Conservation (phyloP, 2,329 filamentous ascomycete genomes). For the Fusarium goolgardi region DNA sequence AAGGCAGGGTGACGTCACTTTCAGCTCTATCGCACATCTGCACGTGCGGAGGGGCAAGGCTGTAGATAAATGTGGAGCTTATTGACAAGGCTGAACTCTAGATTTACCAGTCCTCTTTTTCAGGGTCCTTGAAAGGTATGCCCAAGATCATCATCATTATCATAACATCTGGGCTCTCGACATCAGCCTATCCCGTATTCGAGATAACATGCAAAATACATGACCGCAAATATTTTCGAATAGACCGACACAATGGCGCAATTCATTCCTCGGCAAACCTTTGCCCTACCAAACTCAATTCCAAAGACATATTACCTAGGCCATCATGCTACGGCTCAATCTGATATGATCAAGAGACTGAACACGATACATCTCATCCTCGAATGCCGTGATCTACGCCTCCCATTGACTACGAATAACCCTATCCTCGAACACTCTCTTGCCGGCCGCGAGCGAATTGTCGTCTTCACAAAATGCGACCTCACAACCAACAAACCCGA, state of each 20-base stretch:
- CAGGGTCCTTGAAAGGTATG: slow-evolving; percentile 7
- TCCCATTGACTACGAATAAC: slow-evolving; percentile 90
- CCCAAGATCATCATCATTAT: not conserved
- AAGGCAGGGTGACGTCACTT: slow-evolving; percentile 36
- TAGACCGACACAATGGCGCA: slow-evolving; percentile 44
- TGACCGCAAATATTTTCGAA: not conserved
- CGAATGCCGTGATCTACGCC: slow-evolving; percentile 93
- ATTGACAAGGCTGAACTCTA: slow-evolving; percentile 35
- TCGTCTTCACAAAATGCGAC: slow-evolving; percentile 94
- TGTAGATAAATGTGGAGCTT: not conserved
- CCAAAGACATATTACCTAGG: slow-evolving; percentile 94
- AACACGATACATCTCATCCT: slow-evolving; percentile 87
- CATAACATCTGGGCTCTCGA: not conserved
- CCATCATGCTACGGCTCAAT: slow-evolving; percentile 81
- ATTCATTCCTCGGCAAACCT: slow-evolving; percentile 80
- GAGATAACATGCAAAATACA: slow-evolving; percentile 7
- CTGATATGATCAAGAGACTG: slow-evolving; percentile 85
- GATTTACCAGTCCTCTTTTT: slow-evolving; percentile 24
- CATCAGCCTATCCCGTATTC: not conserved
- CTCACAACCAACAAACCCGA: slow-evolving; percentile 62
- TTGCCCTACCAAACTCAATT: slow-evolving; percentile 78
- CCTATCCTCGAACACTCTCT: slow-evolving; percentile 86
- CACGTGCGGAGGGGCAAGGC: slow-evolving; percentile 37
- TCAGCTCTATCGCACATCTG: slow-evolving; percentile 18
- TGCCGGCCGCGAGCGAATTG: slow-evolving; percentile 76